Evolutionary conservation across 2,329 filamentous ascomycete species (phyloP).

Genomic region (Bipolaris cookei): DNA sequence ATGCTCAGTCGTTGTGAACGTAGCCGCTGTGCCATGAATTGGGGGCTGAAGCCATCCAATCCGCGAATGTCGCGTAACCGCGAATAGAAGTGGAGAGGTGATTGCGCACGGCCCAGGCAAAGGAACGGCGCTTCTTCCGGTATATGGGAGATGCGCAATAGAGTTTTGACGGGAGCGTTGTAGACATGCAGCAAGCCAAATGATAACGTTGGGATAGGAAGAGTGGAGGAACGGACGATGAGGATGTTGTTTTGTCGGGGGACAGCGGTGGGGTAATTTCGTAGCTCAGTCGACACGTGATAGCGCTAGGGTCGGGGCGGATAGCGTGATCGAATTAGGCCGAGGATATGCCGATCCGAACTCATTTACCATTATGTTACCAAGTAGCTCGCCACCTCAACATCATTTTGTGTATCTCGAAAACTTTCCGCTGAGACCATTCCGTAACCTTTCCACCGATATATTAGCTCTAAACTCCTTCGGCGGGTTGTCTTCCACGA

Average conservation of each 20-base stretch:
- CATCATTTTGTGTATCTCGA: constrained; percentile 10
- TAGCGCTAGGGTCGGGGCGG: constrained; percentile 23
- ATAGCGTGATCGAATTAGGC: constrained; percentile 11
- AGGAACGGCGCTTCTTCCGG: constrained; percentile 31
- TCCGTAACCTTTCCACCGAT: background rate
- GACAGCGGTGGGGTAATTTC: constrained; percentile 45
- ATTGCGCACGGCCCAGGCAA: constrained; percentile 42
- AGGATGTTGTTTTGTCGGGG: constrained; percentile 36
- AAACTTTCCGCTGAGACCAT: background rate
- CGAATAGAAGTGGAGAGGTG: constrained; percentile 47
- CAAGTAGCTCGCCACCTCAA: constrained; percentile 8
- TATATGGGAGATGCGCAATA: constrained; percentile 16
- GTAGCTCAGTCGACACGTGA: constrained; percentile 40
- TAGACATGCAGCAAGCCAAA: constrained; percentile 10
- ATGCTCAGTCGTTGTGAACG: constrained; percentile 33
- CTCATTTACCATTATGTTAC: constrained; percentile 11
- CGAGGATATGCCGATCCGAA: constrained; percentile 27
- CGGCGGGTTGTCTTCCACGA: background rate
- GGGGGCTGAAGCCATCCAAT: constrained; percentile 50
- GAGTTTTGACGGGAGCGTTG: constrained; percentile 4
- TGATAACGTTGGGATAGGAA: constrained; percentile 17
- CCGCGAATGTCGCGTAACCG: constrained; percentile 50
- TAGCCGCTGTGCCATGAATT: constrained; percentile 49
- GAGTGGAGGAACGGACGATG: constrained; percentile 19
- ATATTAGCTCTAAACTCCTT: background rate